These are phyloP conservation scores for Termitomyces sp. DNA, from an alignment of 768 basidiomycete species.

Conservation along the genomic window DNA sequence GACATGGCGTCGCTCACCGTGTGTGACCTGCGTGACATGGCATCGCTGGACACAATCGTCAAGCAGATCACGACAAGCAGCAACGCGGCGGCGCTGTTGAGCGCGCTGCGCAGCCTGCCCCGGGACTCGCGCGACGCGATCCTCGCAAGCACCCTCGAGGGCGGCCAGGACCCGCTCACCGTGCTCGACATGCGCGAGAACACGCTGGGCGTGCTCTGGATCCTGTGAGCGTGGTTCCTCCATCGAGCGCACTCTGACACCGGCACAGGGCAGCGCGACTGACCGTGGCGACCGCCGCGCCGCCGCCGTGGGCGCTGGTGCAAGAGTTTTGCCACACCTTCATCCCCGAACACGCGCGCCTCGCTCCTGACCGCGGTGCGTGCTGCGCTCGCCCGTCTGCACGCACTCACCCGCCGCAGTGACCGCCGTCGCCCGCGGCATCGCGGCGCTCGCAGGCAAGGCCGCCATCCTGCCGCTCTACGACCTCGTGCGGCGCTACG, in stretches of 20 bases:
- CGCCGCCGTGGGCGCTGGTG: conserved; percentile 39
- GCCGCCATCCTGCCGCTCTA: conserved; percentile 54
- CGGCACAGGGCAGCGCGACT: conserved; percentile 56
- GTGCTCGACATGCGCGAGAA: conserved; percentile 50
- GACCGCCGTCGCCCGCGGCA: conserved; percentile 59
- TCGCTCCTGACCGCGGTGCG: conserved; percentile 65
- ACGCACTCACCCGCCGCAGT: conserved; percentile 32
- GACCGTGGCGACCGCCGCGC: conserved; percentile 29
- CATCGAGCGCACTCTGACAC: not conserved
- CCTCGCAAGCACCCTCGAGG: conserved; percentile 45
- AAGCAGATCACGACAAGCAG: conserved; percentile 39
- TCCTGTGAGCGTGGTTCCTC: too few relatives aligned
- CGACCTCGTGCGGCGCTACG: conserved; percentile 57
- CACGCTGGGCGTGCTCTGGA: conserved; percentile 64
- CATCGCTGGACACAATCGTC: conserved; percentile 23
- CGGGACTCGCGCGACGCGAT: conserved; percentile 57
- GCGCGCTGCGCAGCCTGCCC: conserved; percentile 37
- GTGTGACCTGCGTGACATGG: not conserved
- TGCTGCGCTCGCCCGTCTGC: not conserved
- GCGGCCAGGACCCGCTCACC: conserved; percentile 64
- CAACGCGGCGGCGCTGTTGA: conserved; percentile 33
- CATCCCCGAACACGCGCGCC: conserved; percentile 54
- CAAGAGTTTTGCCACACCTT: conserved; percentile 60
- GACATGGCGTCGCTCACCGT: not conserved
- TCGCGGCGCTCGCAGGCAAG: conserved; percentile 28